A percentile compares a stretch with the other conserved stretches of the same genome.
phyloP scores from a whole-genome alignment of 1,284 basidiomycete genomes.

The Papiliotrema flavescens region DNA sequence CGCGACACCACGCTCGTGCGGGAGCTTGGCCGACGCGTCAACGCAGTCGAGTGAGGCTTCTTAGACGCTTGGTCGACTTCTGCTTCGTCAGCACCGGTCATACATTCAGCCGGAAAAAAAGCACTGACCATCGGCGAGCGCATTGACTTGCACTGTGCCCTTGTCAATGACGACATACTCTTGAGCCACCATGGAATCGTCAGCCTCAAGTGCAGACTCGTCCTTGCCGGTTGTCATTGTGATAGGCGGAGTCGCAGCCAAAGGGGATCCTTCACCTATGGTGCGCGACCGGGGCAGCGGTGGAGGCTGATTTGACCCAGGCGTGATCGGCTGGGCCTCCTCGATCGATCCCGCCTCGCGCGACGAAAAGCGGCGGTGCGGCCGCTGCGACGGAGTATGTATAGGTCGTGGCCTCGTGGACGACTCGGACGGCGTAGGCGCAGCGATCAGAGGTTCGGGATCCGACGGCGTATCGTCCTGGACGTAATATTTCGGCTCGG shows the following conservation, averaged over 20 bases:
- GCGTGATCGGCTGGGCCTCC: constrained; percentile 36
- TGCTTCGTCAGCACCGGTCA: constrained; percentile 11
- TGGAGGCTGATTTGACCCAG: constrained; percentile 17
- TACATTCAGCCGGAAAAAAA: neutral
- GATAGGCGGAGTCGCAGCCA: constrained; percentile 43
- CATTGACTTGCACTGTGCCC: constrained; percentile 57
- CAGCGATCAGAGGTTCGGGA: neutral
- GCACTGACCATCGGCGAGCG: constrained; percentile 54
- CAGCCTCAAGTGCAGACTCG: constrained; percentile 33
- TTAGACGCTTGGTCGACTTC: constrained; percentile 50
- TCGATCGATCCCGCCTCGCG: constrained; percentile 27
- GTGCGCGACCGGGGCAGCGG: constrained; percentile 7
- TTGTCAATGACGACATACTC: constrained; percentile 60
- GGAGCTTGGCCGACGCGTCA: constrained; percentile 47
- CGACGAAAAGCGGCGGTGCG: constrained; percentile 21
- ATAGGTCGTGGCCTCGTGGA: constrained; percentile 27
- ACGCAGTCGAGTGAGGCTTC: constrained; percentile 28
- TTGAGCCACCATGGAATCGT: constrained; percentile 36
- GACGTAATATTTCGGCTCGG: constrained; percentile 46
- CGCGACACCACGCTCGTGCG: constrained; percentile 38
- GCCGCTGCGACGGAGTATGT: constrained; percentile 16
- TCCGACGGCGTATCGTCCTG: constrained; percentile 24
- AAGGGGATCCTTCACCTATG: constrained; percentile 37
- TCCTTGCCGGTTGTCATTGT: constrained; percentile 38
- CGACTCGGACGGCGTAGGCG: neutral